Percentiles rank a stretch among this genome's conserved stretches.
Conservation (phyloP, 1,284 basidiomycete genomes). For the Ganoderma boninense region DNA sequence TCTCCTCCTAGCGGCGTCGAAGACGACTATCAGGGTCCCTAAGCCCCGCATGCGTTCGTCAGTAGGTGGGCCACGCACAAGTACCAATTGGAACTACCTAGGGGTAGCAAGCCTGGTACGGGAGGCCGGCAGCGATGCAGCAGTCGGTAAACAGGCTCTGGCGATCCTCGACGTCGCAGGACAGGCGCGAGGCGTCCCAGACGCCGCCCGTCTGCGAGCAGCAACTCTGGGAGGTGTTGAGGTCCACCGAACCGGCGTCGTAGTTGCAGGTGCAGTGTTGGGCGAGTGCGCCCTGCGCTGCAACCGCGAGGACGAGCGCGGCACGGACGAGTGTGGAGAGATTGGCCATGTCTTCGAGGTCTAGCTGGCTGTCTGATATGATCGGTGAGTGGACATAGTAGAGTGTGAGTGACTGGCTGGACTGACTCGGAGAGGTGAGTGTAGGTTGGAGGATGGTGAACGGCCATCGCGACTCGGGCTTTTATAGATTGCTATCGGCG, state of each 20-base stretch:
- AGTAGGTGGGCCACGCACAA: background rate
- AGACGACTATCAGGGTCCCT: background rate
- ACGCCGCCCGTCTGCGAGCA: constrained; percentile 1
- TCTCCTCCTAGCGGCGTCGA: constrained; percentile 1
- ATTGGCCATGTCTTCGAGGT: background rate
- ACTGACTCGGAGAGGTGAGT: background rate
- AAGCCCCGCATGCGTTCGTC: background rate
- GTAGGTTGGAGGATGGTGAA: background rate
- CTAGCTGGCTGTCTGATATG: background rate
- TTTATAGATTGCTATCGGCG: constrained; percentile 1
- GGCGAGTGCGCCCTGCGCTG: background rate
- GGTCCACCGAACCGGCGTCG: background rate
- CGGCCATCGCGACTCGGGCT: constrained; percentile 2
- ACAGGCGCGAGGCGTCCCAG: background rate
- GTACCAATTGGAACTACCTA: constrained; percentile 1
- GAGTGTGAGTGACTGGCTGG: background rate
- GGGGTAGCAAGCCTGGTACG: background rate
- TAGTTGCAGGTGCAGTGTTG: background rate
- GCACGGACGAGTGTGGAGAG: constrained; percentile 2
- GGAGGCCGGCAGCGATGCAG: background rate
- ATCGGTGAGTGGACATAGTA: background rate
- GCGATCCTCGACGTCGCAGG: constrained; percentile 1
- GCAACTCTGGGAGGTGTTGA: background rate
- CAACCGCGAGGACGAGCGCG: constrained; percentile 3
- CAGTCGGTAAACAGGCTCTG: background rate